Conservation (phyloP, 768 basidiomycete genomes). For the Lentinula sp. region DNA sequence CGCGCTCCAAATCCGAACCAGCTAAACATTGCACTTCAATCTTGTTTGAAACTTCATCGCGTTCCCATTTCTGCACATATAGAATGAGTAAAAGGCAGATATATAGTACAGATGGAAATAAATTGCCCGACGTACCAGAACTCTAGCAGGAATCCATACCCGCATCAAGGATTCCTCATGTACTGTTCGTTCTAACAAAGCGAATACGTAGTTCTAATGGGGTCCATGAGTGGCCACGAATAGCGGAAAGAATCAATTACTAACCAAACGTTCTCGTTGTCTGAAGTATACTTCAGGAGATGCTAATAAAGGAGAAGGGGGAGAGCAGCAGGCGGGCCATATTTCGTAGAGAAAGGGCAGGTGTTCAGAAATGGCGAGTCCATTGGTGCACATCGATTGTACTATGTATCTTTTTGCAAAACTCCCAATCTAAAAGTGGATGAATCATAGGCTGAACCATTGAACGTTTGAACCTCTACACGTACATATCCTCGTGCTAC, state of each 20-base stretch:
- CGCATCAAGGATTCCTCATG: not conserved
- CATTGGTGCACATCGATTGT: not conserved
- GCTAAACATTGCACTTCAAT: not conserved
- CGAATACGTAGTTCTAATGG: not conserved
- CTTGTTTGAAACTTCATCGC: not conserved
- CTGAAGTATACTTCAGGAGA: not conserved
- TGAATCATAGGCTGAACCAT: not conserved
- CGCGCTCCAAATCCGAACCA: not conserved
- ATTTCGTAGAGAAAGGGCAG: conserved; percentile 1
- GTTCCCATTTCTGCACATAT: not conserved
- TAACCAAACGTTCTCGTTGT: not conserved
- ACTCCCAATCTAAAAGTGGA: not conserved
- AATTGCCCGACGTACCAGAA: not conserved
- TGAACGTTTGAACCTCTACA: not conserved
- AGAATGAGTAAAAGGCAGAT: not conserved
- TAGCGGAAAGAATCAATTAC: not conserved
- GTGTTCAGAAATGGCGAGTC: not conserved
- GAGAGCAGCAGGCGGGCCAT: not conserved
- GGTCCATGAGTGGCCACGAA: not conserved
- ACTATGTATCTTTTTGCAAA: not conserved
- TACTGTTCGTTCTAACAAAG: not conserved
- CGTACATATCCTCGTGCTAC: not conserved
- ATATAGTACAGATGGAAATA: not conserved
- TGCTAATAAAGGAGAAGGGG: not conserved
- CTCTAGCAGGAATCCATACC: not conserved